Base-by-base conservation (phyloP, 305 asterid species). In the Andrographis paniculata region DNA sequence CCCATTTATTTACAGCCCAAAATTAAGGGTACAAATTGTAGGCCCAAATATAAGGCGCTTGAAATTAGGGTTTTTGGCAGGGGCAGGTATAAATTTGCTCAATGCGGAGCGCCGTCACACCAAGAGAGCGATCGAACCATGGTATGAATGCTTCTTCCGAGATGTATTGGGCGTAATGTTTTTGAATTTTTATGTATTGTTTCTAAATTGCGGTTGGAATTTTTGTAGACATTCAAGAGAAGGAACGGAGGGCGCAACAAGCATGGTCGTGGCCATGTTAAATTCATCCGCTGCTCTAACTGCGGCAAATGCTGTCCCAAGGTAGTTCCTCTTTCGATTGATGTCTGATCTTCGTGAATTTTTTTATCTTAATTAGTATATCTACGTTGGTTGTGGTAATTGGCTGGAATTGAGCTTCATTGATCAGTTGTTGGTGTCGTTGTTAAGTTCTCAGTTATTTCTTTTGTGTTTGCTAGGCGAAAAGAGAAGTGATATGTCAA, bases 231-330 rank as follows among this genome's bases (percentile, higher is more conserved):
- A 2, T 70, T 70, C 47, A 70, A 70, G 60, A 37, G 72, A 20
- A 55, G 72, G 52, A 66, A 66, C 30, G 72, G 72, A 24, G 67
- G 72, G 0, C 72, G 69, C 43, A 69, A 69, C 66, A 70, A 70
- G n/a, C n/a, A n/a, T n/a, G n/a, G n/a, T n/a, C n/a, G n/a, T n/a
- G 76, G 66, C 42, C 76, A 70, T 16, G 59, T 52, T 45, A 66
- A 65, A 4, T 61, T 62, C 56, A 62, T 70, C 33, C 66, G 73
- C 9, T 65, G 77, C 56, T 64, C 72, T 9, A 69, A 69, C 56
- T 69, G 76, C 20, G 76, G 76, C 3, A 69, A 69, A 43, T 64
- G 72, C 59, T 37, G 42, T 17, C 42, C 42, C 42, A 37, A 37
- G 42, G 42, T 37, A n/a, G n/a, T n/a, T 37, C 14, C 4, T n/a